Conservation (phyloP, 192 early-diverging fungal species). For the Coemansia sp. region DNA sequence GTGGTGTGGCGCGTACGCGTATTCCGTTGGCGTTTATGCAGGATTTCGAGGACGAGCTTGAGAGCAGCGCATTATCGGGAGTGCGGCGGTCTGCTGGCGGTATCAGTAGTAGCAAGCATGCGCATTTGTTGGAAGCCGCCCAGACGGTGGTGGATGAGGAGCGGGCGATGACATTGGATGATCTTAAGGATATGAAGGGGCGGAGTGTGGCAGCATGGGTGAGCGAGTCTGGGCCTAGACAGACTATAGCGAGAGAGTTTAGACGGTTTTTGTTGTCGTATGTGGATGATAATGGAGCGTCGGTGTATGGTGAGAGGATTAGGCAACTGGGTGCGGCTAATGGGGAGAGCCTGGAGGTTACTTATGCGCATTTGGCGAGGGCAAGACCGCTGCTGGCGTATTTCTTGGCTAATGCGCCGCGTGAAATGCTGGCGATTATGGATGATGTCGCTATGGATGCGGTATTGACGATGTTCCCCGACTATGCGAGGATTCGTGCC, state of each 20-base stretch:
- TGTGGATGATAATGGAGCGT: conserved; percentile 81
- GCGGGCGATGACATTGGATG: conserved; percentile 70
- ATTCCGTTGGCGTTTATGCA: conserved; percentile 88
- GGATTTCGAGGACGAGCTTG: conserved; percentile 68
- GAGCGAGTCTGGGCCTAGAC: conserved; percentile 76
- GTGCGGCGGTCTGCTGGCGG: conserved; percentile 16
- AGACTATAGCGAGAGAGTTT: conserved; percentile 85
- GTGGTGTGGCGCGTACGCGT: conserved; percentile 34
- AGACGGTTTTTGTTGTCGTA: conserved; percentile 84
- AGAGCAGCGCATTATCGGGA: conserved; percentile 5
- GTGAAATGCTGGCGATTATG: conserved; percentile 86
- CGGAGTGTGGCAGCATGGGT: conserved; percentile 83
- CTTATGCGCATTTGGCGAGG: conserved; percentile 76
- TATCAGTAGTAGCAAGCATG: conserved; percentile 31
- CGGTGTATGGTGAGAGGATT: conserved; percentile 92
- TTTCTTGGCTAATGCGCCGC: conserved; percentile 84
- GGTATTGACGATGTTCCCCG: conserved; percentile 80
- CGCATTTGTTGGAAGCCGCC: conserved; percentile 57
- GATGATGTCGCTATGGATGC: conserved; percentile 93
- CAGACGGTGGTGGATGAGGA: conserved; percentile 65
- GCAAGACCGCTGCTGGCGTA: conserved; percentile 85
- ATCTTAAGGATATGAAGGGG: conserved; percentile 82
- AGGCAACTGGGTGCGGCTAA: conserved; percentile 84
- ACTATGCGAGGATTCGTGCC: conserved; percentile 86
- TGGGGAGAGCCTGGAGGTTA: conserved; percentile 84